Evolutionary conservation across 176 grass and related monocot genomes (phyloP).

Genomic region (Dactylis glomerata): DNA sequence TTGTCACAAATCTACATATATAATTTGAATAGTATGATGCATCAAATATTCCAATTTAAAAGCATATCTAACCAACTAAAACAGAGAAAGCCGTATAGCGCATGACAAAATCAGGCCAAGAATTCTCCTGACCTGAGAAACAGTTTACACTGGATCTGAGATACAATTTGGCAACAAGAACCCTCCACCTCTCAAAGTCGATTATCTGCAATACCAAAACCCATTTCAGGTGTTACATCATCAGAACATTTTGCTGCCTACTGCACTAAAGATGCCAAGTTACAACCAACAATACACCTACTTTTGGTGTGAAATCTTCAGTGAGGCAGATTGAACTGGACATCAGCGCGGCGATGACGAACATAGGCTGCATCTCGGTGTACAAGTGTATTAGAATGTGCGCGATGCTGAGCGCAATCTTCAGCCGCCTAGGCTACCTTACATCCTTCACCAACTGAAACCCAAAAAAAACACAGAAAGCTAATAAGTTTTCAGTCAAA

Average conservation of each 20-base stretch:
- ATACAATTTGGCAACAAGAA: slow-evolving; percentile 45
- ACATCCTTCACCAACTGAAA: slow-evolving; percentile 33
- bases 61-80: no score
- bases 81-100: no score
- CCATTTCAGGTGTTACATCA: neutral
- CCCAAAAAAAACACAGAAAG: no score
- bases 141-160: slow-evolving; percentile 31
- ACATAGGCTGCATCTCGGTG: slow-evolving; percentile 62
- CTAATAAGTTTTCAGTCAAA: neutral
- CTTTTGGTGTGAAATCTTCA: slow-evolving; percentile 86
- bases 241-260: neutral
- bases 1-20: no score
- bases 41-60: no score
- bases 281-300: neutral
- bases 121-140: no score
- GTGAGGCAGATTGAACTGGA: slow-evolving; percentile 75
- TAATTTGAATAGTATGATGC: no score
- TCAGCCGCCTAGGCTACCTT: slow-evolving; percentile 68
- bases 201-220: slow-evolving; percentile 51
- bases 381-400: slow-evolving; percentile 65
- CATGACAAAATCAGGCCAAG: no score
- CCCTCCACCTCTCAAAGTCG: slow-evolving; percentile 83
- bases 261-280: neutral
- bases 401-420: slow-evolving; percentile 51
- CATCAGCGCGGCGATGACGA: slow-evolving; percentile 48